These are phyloP conservation scores for Quercus wislizeni DNA, from an alignment of 306 rosid species.

Conservation along the genomic window DNA sequence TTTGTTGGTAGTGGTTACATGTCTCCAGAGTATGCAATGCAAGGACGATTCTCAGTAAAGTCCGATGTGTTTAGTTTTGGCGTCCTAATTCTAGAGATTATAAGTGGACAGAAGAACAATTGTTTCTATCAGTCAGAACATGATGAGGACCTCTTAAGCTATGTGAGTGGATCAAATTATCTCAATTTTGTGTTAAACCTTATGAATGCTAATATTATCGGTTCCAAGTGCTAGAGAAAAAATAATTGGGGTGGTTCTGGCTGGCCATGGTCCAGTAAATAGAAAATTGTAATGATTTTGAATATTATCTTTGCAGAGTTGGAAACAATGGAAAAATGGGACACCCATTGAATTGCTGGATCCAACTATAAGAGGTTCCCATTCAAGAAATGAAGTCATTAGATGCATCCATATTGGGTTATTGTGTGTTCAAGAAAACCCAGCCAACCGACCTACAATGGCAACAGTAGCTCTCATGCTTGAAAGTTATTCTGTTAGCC, in stretches of 20 bases:
- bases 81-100: conserved; percentile 21
- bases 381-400: background rate
- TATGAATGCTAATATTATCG: background rate
- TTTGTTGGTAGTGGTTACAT: conserved; percentile 25
- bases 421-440: conserved; percentile 32
- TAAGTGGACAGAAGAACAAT: conserved; percentile 18
- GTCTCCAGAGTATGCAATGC: conserved; percentile 30
- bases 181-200: background rate
- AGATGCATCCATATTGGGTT: conserved; percentile 29
- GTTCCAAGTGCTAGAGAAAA: background rate
- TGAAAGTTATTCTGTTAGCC: background rate
- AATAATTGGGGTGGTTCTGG: background rate
- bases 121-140: background rate
- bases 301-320: conserved; percentile 32
- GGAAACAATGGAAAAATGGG: conserved; percentile 48
- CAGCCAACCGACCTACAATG: conserved; percentile 26
- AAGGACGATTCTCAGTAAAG: conserved; percentile 7
- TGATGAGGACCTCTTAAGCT: conserved; percentile 1
- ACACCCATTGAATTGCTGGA: conserved; percentile 19
- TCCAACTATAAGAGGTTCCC: background rate
- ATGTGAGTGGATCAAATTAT: background rate
- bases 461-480: conserved; percentile 21
- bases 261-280: background rate
- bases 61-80: conserved; percentile 26
- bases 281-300: background rate